Base-by-base conservation (phyloP, 2,329 filamentous ascomycete species). In the Catunica adiposa region DNA sequence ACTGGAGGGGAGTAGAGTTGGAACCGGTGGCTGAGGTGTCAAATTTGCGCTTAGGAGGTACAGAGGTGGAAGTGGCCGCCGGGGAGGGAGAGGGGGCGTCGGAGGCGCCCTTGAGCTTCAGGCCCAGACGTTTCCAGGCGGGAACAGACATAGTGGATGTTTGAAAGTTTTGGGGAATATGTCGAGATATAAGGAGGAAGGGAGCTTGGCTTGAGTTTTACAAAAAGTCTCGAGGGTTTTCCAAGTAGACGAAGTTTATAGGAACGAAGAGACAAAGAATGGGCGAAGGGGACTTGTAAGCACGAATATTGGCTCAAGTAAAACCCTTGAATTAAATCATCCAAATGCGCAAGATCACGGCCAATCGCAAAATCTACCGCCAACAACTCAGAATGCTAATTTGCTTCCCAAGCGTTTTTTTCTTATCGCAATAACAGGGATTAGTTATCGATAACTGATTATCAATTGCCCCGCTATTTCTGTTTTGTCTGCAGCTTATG, bases 111-210 rank as follows among this genome's bases (percentile, higher is more conserved):
- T 79, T 80, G 68, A 79, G 76, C 71, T 79, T 79, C 65, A 80
- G 73, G 67, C 78, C 77, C 71, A 79, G 73, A 71, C 75, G 73
- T 65, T 80, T 80, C 77, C 77, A 80, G 60, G 76, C 76, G 57
- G 77, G 77, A 60, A 75, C 69, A 62, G 70, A 70, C 68, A 70
- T 67, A 63, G 64, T 66, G 65, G 50, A 17, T n/a, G 26, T 8
- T 20, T 23, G n/a, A 52, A n/a, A 22, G 44, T 25, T 25, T 23
- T 17, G 22, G 44, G 23, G 17, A 9, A 22, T 5, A 23, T 48
- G 44, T 8, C 14, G 17, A 46, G 44, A 8, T 22, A 25, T 23
- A 5, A 22, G 44, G 17, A 26, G 22, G 17, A 26, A 20, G 44
- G 3, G n/a, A n/a, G n/a, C n/a, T n/a, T n/a, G n/a, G n/a, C n/a